phyloP scores from a whole-genome alignment of 2,329 filamentous ascomycete species.

The Fusarium praegraminearum region DNA sequence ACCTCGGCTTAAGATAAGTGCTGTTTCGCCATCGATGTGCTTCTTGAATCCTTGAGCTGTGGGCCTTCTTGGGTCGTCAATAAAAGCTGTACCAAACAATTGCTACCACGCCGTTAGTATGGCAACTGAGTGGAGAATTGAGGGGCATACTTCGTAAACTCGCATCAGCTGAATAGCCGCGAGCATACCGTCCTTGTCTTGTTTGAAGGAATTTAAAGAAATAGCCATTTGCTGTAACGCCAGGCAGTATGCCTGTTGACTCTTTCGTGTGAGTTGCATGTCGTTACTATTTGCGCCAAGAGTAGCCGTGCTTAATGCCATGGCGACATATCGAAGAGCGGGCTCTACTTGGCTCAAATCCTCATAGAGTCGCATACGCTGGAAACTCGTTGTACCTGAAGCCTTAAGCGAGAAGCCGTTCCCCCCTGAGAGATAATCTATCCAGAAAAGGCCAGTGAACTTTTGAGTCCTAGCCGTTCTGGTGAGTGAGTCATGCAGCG shows the following conservation, averaged over 20 bases:
- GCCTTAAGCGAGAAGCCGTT: constrained; percentile 8
- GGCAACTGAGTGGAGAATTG: rapidly evolving
- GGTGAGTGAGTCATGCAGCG: constrained; percentile 4
- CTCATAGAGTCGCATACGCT: constrained; percentile 11
- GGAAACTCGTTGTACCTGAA: constrained; percentile 2
- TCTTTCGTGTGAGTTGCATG: constrained; percentile 2
- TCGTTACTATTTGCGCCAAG: neutral
- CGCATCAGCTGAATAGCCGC: constrained; percentile 25
- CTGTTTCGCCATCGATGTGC: constrained; percentile 20
- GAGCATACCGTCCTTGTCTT: neutral
- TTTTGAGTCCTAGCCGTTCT: constrained; percentile 16
- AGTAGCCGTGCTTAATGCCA: constrained; percentile 25
- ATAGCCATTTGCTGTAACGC: constrained; percentile 15
- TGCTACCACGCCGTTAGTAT: neutral
- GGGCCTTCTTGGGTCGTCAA: rapidly evolving
- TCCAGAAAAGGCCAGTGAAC: constrained; percentile 23
- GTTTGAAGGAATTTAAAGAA: neutral
- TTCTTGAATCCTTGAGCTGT: constrained; percentile 4
- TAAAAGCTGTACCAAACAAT: neutral
- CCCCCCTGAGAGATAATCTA: constrained; percentile 18
- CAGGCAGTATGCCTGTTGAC: constrained; percentile 13
- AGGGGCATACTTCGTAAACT: constrained; percentile 2
- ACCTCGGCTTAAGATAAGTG: constrained; percentile 5
- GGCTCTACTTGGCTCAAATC: neutral
- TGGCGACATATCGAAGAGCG: constrained; percentile 10